phyloP scores from a whole-genome alignment of 1,139 yeast species.

The Candida mesenterica region DNA sequence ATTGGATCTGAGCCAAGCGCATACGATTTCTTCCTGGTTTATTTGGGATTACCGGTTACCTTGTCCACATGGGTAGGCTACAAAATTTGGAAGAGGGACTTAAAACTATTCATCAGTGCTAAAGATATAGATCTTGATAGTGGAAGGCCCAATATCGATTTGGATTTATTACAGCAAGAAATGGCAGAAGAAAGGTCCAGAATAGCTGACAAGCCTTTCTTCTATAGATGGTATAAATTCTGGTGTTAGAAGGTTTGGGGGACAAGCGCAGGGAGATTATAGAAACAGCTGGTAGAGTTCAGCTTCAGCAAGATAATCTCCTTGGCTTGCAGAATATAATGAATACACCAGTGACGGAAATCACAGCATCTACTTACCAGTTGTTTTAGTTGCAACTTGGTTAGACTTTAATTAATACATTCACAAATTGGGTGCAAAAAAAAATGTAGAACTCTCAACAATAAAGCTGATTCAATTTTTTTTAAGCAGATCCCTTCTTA shows the following conservation, averaged over 20 bases:
- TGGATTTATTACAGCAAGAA: constrained; percentile 24
- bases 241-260: constrained; percentile 19
- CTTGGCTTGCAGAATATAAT: too few species aligned
- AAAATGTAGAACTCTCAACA: too few species aligned
- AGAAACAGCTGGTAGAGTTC: too few species aligned
- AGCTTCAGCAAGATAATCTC: too few species aligned
- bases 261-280: too few species aligned
- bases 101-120: constrained; percentile 30
- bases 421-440: too few species aligned
- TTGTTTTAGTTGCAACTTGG: too few species aligned
- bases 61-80: constrained; percentile 56
- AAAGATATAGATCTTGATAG: constrained; percentile 23
- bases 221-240: constrained; percentile 18
- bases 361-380: too few species aligned
- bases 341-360: too few species aligned
- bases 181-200: constrained; percentile 20
- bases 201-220: constrained; percentile 21
- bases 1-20: constrained; percentile 57
- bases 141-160: constrained; percentile 24
- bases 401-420: too few species aligned
- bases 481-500: too few species aligned
- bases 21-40: constrained; percentile 55
- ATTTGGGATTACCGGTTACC: constrained; percentile 62
- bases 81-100: constrained; percentile 55
- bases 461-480: too few species aligned